Percentiles rank a stretch among this genome's conserved stretches.
These are phyloP conservation scores for Pilasporangium apinafurcum DNA, from an alignment of 352 stramenopile species.

Conservation along the genomic window DNA sequence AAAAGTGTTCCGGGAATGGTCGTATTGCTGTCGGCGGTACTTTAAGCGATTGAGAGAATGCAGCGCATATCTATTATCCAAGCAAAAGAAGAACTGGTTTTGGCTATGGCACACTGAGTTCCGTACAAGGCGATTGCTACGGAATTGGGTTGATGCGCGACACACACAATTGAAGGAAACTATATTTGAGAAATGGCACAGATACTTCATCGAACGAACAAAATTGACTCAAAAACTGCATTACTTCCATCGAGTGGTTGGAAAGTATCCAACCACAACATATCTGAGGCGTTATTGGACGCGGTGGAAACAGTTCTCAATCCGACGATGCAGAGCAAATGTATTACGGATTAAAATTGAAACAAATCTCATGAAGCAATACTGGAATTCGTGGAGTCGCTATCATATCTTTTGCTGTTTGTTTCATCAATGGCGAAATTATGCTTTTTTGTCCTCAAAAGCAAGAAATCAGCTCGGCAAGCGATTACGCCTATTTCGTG, in stretches of 20 bases:
- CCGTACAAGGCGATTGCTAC: too few species aligned
- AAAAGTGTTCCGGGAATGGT: conserved; percentile 14
- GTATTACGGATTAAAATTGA: background rate
- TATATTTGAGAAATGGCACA: conserved; percentile 12
- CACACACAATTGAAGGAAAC: background rate
- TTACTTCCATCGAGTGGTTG: conserved; percentile 31
- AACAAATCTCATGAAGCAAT: background rate
- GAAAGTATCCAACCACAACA: conserved; percentile 20
- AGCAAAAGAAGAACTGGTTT: too few species aligned
- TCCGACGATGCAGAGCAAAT: conserved; percentile 1
- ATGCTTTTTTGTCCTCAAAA: conserved; percentile 2
- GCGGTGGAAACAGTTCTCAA: conserved; percentile 16
- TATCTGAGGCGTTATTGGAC: conserved; percentile 14
- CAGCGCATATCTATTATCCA: conserved; percentile 2
- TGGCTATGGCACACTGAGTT: conserved; percentile 8
- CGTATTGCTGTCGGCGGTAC: background rate
- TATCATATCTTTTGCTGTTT: conserved; percentile 14
- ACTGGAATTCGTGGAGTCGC: conserved; percentile 17
- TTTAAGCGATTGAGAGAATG: conserved; percentile 2
- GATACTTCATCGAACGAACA: conserved; percentile 1
- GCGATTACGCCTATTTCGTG: conserved; percentile 21
- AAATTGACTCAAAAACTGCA: conserved; percentile 19
- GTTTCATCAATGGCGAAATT: conserved; percentile 15
- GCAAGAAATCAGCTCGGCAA: conserved; percentile 17
- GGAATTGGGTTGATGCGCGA: too few species aligned